These are phyloP conservation scores for Xylaria sp. DNA, from an alignment of 2,329 filamentous ascomycete species.

Conservation along the genomic window DNA sequence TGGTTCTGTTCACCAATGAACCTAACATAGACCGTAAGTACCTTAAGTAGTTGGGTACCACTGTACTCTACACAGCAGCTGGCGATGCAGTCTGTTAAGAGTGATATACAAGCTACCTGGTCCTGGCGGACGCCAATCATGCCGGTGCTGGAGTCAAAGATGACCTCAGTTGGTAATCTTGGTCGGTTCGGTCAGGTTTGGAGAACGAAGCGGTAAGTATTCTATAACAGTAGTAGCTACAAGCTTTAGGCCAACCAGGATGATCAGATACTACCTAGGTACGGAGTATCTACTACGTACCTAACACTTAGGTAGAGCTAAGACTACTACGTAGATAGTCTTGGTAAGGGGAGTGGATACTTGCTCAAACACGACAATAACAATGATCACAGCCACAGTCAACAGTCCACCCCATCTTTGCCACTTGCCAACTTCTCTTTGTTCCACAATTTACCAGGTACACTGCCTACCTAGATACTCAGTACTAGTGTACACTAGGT, in stretches of 20 bases:
- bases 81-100: background rate
- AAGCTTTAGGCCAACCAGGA: background rate
- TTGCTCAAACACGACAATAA: constrained; percentile 35
- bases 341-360: constrained; percentile 14
- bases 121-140: constrained; percentile 24
- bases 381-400: constrained; percentile 37
- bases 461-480: background rate
- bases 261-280: background rate
- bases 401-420: constrained; percentile 36
- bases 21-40: too few relatives aligned
- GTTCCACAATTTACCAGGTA: background rate
- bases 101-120: constrained; percentile 15
- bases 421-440: constrained; percentile 31
- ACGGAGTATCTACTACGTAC: too few relatives aligned
- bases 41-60: too few relatives aligned
- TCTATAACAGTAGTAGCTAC: background rate
- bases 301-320: too few relatives aligned
- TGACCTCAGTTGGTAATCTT: constrained; percentile 25
- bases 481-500: too few relatives aligned
- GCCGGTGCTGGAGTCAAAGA: constrained; percentile 21
- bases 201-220: background rate
- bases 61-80: too few relatives aligned
- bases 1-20: too few relatives aligned
- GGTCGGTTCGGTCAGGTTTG: background rate
- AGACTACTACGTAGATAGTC: too few relatives aligned